Evolutionary conservation across 2,329 filamentous ascomycete species (phyloP), one percentile per base, ranked within the genome.

Genomic region (Akanthomyces lecanii): DNA sequence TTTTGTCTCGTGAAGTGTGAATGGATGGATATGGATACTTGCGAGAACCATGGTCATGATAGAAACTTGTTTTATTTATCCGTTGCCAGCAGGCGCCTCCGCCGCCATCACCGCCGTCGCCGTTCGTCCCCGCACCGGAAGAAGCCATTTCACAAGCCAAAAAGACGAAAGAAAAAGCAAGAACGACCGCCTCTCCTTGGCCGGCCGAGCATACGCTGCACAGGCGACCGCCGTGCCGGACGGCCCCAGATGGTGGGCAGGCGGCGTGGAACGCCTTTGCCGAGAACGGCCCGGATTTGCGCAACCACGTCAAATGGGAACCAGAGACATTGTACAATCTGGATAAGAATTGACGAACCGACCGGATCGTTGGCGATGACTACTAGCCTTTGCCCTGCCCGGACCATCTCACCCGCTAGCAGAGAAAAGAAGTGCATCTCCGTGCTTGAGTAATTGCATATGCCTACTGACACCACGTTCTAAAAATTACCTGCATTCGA

Each of bases 241-340:
- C 45, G 45, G 45, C 40, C 42, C 25, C n/a, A 21, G 40, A 10
- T 14, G 54, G 40, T 36, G 40, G 18, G 54, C 40, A n/a, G 18
- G 33, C 55, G 44, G 28, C 54, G 54, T 28, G 5, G n/a, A 51
- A 23, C 57, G 57, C 48, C 57, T 50, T 60, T 60, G 48, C 57
- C 57, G 57, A 60, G 18, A 16, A 51, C 48, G 57, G 57, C 10
- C 57, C 57, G 57, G 57, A 51, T 42, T 51, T n/a, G 47, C 47
- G 30, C 25, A 40, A 36, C 45, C 47, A 21, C 42, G 14, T 23
- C 21, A 14, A 52, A 52, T 11, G 14, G 16, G 14, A 21, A 45
- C 33, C 40, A 56, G 40, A 56, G 54, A 56, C 54, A 36, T 21
- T 33, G 16, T 12, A 21, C 42, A 18, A 30, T 30, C 28, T 30